These are phyloP conservation scores for Pyrenopolyporus hunteri DNA, from an alignment of 495 filamentous ascomycete species.

Conservation along the genomic window DNA sequence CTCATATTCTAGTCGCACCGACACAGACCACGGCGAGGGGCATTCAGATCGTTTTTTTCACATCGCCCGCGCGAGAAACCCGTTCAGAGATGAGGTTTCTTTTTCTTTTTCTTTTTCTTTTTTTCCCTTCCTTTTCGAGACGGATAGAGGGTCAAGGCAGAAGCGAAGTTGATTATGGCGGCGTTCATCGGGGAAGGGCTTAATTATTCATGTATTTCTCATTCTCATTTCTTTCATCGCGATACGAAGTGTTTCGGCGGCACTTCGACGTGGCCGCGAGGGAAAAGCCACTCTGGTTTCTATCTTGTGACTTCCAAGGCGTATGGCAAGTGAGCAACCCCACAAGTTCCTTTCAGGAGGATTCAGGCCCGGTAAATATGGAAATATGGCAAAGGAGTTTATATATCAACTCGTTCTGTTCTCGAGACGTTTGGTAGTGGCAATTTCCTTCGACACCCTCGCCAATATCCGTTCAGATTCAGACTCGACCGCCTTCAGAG, in stretches of 20 bases:
- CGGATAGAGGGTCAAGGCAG: constrained; percentile 9
- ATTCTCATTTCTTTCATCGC: constrained; percentile 7
- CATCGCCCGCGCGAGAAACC: background rate
- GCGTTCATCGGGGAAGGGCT: constrained; percentile 25
- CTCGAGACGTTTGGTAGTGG: background rate
- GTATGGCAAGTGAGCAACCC: constrained; percentile 35
- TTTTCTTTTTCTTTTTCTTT: background rate
- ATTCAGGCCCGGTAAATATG: constrained; percentile 19
- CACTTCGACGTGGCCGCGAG: constrained; percentile 11
- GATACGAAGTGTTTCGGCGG: constrained; percentile 20
- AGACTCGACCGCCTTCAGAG: constrained; percentile 8
- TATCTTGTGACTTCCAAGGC: constrained; percentile 18
- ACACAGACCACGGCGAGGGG: background rate
- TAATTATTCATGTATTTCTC: constrained; percentile 22
- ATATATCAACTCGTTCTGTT: background rate
- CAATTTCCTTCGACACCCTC: constrained; percentile 7
- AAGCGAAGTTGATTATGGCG: constrained; percentile 3
- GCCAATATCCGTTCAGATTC: background rate
- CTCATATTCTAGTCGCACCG: background rate
- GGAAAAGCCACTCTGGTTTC: constrained; percentile 12
- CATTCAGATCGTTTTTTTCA: background rate
- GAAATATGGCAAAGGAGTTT: constrained; percentile 2
- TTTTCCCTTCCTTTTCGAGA: background rate
- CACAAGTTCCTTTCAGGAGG: constrained; percentile 19
- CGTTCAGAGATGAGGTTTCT: background rate